phyloP scores from a whole-genome alignment of 192 early-diverging fungal genomes.

The Umbelopsis sp. region DNA sequence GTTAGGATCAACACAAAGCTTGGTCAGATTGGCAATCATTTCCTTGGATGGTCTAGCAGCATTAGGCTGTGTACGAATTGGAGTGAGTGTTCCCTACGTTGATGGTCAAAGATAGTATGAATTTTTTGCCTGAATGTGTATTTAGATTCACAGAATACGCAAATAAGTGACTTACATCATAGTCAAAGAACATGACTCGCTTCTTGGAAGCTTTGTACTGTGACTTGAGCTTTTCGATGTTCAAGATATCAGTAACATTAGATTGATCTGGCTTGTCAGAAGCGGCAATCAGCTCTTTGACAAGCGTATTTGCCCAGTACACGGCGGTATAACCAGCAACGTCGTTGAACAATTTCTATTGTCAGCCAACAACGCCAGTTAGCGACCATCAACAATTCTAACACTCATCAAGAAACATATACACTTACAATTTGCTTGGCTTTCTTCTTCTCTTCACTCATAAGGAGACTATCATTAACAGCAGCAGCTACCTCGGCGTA shows the following conservation, averaged over 20 bases:
- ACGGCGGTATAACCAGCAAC: conserved; percentile 82
- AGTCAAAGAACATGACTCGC: conserved; percentile 92
- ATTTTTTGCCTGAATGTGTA: no score
- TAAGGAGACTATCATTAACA: conserved; percentile 72
- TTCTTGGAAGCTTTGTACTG: conserved; percentile 62
- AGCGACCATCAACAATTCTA: no score
- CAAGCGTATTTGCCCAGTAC: conserved; percentile 85
- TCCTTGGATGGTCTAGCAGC: conserved; percentile 83
- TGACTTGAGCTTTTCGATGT: conserved; percentile 36
- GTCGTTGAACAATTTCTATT: conserved; percentile 73
- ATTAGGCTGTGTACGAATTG: conserved; percentile 84
- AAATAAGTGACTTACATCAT: conserved; percentile 69
- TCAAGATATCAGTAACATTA: conserved; percentile 44
- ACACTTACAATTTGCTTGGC: conserved; percentile 60
- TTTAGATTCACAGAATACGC: no score
- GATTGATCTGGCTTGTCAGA: conserved; percentile 47
- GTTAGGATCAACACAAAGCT: conserved; percentile 71
- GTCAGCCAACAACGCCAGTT: neutral
- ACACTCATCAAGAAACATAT: neutral
- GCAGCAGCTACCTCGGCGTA: conserved; percentile 77
- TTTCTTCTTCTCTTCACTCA: conserved; percentile 63
- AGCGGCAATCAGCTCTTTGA: conserved; percentile 69
- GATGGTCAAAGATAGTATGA: no score
- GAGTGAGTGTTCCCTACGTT: conserved; percentile 88
- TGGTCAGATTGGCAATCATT: conserved; percentile 80